Evolutionary conservation across 345 rosid species (phyloP), one percentile per base, ranked within the genome.

Genomic region (Chamaenerion angustifolium): DNA sequence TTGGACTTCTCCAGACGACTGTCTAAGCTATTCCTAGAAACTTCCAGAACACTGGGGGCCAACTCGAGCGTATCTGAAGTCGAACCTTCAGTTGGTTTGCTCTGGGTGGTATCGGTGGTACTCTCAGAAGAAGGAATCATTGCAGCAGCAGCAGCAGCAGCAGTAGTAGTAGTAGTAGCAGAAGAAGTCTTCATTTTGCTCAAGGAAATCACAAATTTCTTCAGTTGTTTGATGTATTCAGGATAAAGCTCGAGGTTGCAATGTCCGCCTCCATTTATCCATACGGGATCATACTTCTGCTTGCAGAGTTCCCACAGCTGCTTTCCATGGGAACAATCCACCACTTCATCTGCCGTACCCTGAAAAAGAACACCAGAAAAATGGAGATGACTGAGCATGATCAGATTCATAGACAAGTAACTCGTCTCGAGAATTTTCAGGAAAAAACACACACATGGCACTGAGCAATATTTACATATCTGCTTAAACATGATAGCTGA

Each of bases 11-110:
- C 95, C 16, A 92, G 85, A 60, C 93, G 80, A 57, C 98, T 92
- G 56, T 92, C 98, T 66, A 92, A 80, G 54, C 96, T 86, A 75
- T 92, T 92, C 64, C 96, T 82, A 54, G 96, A 92, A 46, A 83
- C 69, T 75, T 86, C 81, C 0, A 89, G 94, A 58, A 85, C 79
- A 56, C 78, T 78, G 9, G 83, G 65, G 16, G 63, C 81, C 59
- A 81, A 59, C 58, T 86, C 84, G 60, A 81, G 83, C 1, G 92
- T 75, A 56, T 86, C 87, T 3, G 80, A 62, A 57, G 78, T 58
- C 31, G 78, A 88, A 48, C 68, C 52, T 23, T 80, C 93, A 1
- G 87, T 25, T 42, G 71, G 43, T 63, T 78, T 80, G 62, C 59
- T 78, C 63, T 63, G 25, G 25, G 3, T 21, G 2, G 25, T 21